phyloP scores from a whole-genome alignment of 495 filamentous ascomycete species.

The Tuber umbilicatum region DNA sequence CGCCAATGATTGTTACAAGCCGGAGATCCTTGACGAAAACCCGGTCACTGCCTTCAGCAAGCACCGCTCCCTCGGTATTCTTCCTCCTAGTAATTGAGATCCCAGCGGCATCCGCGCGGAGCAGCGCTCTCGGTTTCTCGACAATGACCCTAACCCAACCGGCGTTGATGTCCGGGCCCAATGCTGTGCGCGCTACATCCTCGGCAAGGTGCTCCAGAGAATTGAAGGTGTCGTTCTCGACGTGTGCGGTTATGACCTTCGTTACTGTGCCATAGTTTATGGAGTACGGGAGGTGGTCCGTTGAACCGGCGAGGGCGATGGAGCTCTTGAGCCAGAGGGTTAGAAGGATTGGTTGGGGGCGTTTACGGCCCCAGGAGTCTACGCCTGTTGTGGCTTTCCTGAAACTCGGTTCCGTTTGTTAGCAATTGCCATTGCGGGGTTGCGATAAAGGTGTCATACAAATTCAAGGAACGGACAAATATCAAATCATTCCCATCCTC shows the following conservation, averaged over 20 bases:
- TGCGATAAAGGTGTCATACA: slow-evolving; percentile 18
- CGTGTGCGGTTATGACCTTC: slow-evolving; percentile 31
- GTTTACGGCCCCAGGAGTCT: slow-evolving; percentile 34
- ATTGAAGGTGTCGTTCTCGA: slow-evolving; percentile 32
- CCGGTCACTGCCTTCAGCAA: slow-evolving; percentile 31
- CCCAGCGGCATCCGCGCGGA: slow-evolving; percentile 40
- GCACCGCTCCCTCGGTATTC: slow-evolving; percentile 16
- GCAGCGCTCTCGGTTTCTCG: slow-evolving; percentile 39
- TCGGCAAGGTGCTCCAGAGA: slow-evolving; percentile 39
- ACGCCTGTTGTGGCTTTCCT: slow-evolving; percentile 40
- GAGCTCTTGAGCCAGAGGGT: slow-evolving; percentile 40
- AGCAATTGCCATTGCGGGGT: slow-evolving; percentile 10
- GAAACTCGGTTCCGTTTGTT: slow-evolving; percentile 10
- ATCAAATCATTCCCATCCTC: slow-evolving; percentile 40
- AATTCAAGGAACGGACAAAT: slow-evolving; percentile 39
- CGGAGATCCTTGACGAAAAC: slow-evolving; percentile 39
- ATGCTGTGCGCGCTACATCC: slow-evolving; percentile 24
- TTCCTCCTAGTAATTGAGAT: slow-evolving; percentile 31
- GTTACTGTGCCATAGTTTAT: slow-evolving; percentile 40
- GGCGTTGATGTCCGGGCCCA: slow-evolving; percentile 31
- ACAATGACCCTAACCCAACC: slow-evolving; percentile 39
- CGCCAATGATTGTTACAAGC: slow-evolving; percentile 49
- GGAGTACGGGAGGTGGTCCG: slow-evolving; percentile 40
- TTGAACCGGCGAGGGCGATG: slow-evolving; percentile 40
- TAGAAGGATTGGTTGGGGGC: slow-evolving; percentile 38